These are phyloP conservation scores for Syncephalastrum monosporum DNA, from an alignment of 371 early-diverging fungal genomes.

Conservation along the genomic window DNA sequence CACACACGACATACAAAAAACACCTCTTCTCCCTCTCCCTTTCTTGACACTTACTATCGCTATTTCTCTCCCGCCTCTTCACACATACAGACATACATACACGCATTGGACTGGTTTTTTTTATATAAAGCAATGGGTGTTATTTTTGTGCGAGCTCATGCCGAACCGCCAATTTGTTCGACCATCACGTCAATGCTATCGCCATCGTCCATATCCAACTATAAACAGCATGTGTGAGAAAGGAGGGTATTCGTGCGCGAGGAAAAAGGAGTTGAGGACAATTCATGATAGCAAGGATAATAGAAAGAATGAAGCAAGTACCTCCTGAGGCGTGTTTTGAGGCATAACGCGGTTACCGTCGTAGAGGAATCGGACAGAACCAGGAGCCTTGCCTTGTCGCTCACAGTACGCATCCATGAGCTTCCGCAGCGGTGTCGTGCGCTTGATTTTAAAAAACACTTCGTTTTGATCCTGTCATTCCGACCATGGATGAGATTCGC, in stretches of 20 bases:
- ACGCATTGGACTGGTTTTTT: too few species aligned
- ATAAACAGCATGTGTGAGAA: constrained; percentile 11
- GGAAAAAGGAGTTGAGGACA: constrained; percentile 6
- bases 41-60: too few species aligned
- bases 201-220: constrained; percentile 95
- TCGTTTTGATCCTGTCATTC: constrained; percentile 67
- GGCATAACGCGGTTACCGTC: constrained; percentile 84
- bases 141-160: too few species aligned
- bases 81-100: too few species aligned
- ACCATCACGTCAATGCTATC: constrained; percentile 93
- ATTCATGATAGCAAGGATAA: neutral
- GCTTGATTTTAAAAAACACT: constrained; percentile 93
- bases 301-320: constrained; percentile 24
- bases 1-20: too few species aligned
- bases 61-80: too few species aligned
- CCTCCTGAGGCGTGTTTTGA: constrained; percentile 78
- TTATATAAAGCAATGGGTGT: too few species aligned
- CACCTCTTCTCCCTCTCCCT: too few species aligned
- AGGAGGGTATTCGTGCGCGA: neutral
- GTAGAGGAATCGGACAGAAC: constrained; percentile 83
- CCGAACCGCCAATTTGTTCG: constrained; percentile 82
- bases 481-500: neutral
- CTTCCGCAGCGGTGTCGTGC: constrained; percentile 83
- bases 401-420: constrained; percentile 91
- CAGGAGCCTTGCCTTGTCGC: constrained; percentile 72